Percentiles rank a stretch among this genome's conserved stretches.
These are phyloP conservation scores for Penicillium brevicompactum DNA, from an alignment of 2,329 filamentous ascomycete species.

Conservation along the genomic window DNA sequence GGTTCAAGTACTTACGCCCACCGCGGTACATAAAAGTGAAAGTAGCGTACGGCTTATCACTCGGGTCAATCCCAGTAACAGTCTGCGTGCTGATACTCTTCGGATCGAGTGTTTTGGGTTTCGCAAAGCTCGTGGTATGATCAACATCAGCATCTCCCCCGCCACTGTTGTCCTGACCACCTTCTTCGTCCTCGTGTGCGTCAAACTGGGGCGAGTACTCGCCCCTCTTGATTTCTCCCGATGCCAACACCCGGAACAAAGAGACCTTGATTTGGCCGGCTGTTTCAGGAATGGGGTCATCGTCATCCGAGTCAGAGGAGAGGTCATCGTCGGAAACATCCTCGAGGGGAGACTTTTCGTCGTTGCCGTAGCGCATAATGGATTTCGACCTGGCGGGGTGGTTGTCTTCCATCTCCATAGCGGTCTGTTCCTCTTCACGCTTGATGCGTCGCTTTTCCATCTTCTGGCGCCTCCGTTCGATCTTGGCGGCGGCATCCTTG, in stretches of 20 bases:
- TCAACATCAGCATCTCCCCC: slow-evolving; percentile 81
- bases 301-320: slow-evolving; percentile 70
- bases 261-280: slow-evolving; percentile 98
- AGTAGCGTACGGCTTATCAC: slow-evolving; percentile 91
- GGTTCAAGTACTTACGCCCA: slow-evolving; percentile 68
- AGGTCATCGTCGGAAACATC: slow-evolving; percentile 70
- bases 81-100: slow-evolving; percentile 99
- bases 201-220: slow-evolving; percentile 98
- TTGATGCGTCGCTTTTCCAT: slow-evolving; percentile 86
- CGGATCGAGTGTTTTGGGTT: slow-evolving; percentile 92
- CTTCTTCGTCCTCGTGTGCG: slow-evolving; percentile 91
- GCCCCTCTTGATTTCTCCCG: slow-evolving; percentile 94
- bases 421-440: slow-evolving; percentile 59
- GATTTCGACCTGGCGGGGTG: slow-evolving; percentile 45
- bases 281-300: slow-evolving; percentile 85
- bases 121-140: slow-evolving; percentile 96
- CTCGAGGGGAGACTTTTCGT: slow-evolving; percentile 74
- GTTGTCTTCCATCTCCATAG: slow-evolving; percentile 42
- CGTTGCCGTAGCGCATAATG: slow-evolving; percentile 78
- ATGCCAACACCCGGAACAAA: slow-evolving; percentile 91
- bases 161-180: slow-evolving; percentile 58
- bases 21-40: slow-evolving; percentile 99
- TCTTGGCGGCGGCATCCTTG: slow-evolving; percentile 83
- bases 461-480: slow-evolving; percentile 63
- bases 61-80: slow-evolving; percentile 95